Conservation (phyloP, 768 basidiomycete genomes). For the Lactifluus echinatus region DNA sequence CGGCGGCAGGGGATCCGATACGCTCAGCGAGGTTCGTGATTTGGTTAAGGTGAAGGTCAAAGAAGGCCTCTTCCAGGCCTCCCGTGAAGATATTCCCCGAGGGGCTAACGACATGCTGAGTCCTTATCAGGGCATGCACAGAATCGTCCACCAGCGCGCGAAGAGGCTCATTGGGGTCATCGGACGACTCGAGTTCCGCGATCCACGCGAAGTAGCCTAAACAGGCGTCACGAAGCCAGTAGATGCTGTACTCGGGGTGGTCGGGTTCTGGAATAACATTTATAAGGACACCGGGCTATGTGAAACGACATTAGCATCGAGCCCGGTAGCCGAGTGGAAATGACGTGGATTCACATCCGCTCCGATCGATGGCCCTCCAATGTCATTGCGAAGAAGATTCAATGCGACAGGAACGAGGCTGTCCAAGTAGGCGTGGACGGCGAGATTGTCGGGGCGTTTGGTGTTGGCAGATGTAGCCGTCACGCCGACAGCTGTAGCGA, state of each 20-base stretch:
- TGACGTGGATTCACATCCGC: not conserved
- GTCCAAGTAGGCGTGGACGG: not conserved
- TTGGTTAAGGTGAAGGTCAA: not conserved
- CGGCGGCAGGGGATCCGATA: slow-evolving; percentile 4
- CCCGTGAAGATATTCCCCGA: not conserved
- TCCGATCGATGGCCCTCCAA: slow-evolving; percentile 3
- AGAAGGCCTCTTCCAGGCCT: slow-evolving; percentile 11
- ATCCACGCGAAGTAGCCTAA: slow-evolving; percentile 4
- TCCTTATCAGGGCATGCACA: not conserved
- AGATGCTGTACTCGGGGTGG: slow-evolving; percentile 4
- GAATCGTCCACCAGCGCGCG: slow-evolving; percentile 8
- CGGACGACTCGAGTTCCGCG: not conserved
- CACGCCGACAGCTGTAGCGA: not conserved
- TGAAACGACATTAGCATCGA: not conserved
- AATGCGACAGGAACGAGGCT: not conserved
- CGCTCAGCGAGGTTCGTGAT: not conserved
- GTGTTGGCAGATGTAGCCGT: not conserved
- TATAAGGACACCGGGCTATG: slow-evolving; percentile 9
- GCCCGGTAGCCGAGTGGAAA: not conserved
- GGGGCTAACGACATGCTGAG: slow-evolving; percentile 6
- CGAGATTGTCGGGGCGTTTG: not conserved
- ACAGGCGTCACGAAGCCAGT: slow-evolving; percentile 10
- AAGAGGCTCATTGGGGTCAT: not conserved
- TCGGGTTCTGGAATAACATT: not conserved
- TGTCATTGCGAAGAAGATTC: not conserved